Evolutionary conservation across 768 basidiomycete species (phyloP), one percentile per base, ranked within the genome.

Genomic region (Dacryopinax spathularia): DNA sequence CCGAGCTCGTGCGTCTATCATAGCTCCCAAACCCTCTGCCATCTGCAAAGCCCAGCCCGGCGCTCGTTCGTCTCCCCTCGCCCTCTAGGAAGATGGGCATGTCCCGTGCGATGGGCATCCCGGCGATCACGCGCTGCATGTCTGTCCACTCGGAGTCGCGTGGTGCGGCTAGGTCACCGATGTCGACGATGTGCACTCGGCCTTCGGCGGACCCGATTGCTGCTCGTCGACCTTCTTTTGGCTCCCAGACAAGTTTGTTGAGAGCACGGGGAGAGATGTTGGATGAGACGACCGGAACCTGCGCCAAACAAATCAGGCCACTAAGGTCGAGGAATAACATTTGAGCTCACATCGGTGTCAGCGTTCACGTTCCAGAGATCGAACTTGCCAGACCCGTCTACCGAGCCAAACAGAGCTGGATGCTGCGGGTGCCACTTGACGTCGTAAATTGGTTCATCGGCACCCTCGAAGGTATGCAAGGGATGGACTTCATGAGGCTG

Each of bases 371-470:
- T 98, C 96, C 96, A 99, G 36, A 99, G 71, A 70, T 97, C 91
- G 73, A 99, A 97, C 73, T 87, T 89, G 27, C 94, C 96, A 1
- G 89, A 88, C 1, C 96, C 96, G 72, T 98, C 93, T 1, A 91
- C 96, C 2, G 85, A 85, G 22, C 90, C 94, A 72, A 98, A 99
- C 56, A 94, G 66, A 1, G 95, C 92, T 15, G 96, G 96, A 75
- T 99, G 94, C 15, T 84, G 79, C 5, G 95, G 93, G 72, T 99
- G 96, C 96, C 96, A 99, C 73, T 88, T 90, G 48, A 91, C 94
- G 76, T 97, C 96, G 75, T 96, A 98, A 10, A 99, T 95, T 72
- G 98, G 97, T 73, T 99, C 96, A 71, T 94, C 92, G 13, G 93
- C 90, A 74, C 97, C 95, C 68, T 99, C 95, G 70, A 99, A 98